Evolutionary conservation across 164 flowering plant species (phyloP), one percentile per base, ranked within the genome.

Genomic region (Paratinospora sagittata): DNA sequence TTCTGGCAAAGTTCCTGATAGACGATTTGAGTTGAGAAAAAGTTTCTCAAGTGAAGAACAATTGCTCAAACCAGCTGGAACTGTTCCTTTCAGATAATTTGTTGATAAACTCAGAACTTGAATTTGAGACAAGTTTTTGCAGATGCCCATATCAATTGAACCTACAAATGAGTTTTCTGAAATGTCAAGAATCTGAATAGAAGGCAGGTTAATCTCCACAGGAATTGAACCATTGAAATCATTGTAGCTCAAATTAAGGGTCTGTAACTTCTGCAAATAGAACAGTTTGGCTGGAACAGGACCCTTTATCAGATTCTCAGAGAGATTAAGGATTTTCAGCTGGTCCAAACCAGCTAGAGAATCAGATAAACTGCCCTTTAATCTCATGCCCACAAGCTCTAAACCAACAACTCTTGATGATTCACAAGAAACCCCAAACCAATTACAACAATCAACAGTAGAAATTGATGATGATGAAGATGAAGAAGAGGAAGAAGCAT

Each of bases 21-120:
- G 79, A 13, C 47, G 3, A 75, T 87, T 87, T 30, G 76, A 63
- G 34, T 68, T 73, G 12, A 87, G 70, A 27, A n/a, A 66, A 8
- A 85, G 78, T 5, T 77, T 23, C 70, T 77, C 75, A 63, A 87
- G n/a, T 0, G 78, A 72, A 63, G 69, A 24, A 71, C 92, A 88
- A 60, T 75, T 74, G 12, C 84, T 84, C 10, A 88, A 43, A 3
- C 81, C 86, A 0, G 65, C 45, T 7, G 82, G 78, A 69, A 86
- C 36, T n/a, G 8, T 19, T 21, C 89, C 89, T 5, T 58, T 63
- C 41, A 86, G 78, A 27, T 73, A 63, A 66, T 88, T 88, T 13
- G 70, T 63, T 3, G 80, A 76, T 23, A 85, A 39, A 66, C 75
- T 63, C 3, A 88, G 21, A 16, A 66, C 72, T 43, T 19, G 52